Conservation (phyloP, 2,329 filamentous ascomycete genomes). For the Beauveria scarabaeidicola region DNA sequence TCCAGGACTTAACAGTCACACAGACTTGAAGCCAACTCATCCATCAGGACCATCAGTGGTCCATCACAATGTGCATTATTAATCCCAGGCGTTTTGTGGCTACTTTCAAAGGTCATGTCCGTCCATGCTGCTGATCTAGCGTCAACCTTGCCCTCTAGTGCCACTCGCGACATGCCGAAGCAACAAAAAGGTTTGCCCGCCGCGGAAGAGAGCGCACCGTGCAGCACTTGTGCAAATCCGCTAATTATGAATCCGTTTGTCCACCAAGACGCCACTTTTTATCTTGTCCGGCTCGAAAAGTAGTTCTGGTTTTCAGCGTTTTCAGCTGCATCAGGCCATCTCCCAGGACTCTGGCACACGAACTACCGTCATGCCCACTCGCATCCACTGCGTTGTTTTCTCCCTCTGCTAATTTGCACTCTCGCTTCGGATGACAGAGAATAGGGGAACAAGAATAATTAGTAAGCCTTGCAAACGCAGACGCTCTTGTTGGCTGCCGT, state of each 20-base stretch:
- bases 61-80: no score
- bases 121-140: not conserved
- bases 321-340: not conserved
- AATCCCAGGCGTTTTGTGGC: no score
- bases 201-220: not conserved
- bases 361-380: not conserved
- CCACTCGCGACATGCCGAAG: constrained; percentile 7
- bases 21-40: not conserved
- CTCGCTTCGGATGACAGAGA: not conserved
- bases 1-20: not conserved
- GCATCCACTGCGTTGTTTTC: constrained; percentile 3
- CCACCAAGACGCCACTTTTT: not conserved
- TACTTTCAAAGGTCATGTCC: no score
- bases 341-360: not conserved
- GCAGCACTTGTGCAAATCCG: not conserved
- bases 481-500: not conserved
- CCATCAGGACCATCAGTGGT: no score
- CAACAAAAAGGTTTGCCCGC: not conserved
- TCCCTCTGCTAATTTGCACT: not conserved
- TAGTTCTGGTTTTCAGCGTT: no score
- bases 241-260: constrained; percentile 5
- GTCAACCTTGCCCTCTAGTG: constrained; percentile 1
- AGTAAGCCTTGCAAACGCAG: not conserved
- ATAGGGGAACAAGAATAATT: not conserved
- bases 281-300: no score